Evolutionary conservation across 169 alveolate species (phyloP).

Genomic region (Cryptosporidium canis): DNA sequence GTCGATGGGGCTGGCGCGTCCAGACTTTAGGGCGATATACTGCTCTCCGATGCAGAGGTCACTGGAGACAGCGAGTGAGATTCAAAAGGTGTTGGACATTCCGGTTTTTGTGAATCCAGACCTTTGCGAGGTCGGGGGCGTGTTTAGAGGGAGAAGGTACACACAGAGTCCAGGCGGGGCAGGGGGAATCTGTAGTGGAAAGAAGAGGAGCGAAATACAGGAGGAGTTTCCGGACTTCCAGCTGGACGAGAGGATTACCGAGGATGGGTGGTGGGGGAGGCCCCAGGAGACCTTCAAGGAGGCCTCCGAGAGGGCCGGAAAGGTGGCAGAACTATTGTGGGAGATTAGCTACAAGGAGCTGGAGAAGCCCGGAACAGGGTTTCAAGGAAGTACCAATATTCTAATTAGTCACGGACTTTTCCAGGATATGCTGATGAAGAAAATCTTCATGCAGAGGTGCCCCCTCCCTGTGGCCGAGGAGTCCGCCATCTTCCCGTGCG

Average conservation of each 20-base stretch:
- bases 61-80: conserved; percentile 18
- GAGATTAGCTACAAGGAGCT: conserved; percentile 10
- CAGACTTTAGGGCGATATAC: conserved; percentile 26
- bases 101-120: conserved; percentile 51
- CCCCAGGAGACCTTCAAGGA: conserved; percentile 58
- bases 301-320: conserved; percentile 38
- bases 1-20: not conserved
- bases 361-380: not conserved
- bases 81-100: conserved; percentile 9
- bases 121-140: conserved; percentile 69
- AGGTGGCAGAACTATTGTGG: conserved; percentile 39
- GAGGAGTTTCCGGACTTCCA: conserved; percentile 24
- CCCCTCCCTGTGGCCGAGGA: conserved; percentile 1
- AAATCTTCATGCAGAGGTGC: not conserved
- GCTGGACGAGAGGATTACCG: conserved; percentile 34
- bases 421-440: conserved; percentile 64
- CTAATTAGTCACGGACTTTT: conserved; percentile 66
- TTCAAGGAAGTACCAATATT: conserved; percentile 16
- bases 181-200: conserved; percentile 4
- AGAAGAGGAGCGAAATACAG: conserved; percentile 22
- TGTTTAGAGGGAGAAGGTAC: conserved; percentile 38
- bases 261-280: conserved; percentile 61
- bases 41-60: conserved; percentile 66
- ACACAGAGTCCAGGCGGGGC: not conserved
- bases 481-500: conserved; percentile 43